Evolutionary conservation across 192 early-diverging fungal genomes (phyloP).

Genomic region (Umbelopsis ramanniana): DNA sequence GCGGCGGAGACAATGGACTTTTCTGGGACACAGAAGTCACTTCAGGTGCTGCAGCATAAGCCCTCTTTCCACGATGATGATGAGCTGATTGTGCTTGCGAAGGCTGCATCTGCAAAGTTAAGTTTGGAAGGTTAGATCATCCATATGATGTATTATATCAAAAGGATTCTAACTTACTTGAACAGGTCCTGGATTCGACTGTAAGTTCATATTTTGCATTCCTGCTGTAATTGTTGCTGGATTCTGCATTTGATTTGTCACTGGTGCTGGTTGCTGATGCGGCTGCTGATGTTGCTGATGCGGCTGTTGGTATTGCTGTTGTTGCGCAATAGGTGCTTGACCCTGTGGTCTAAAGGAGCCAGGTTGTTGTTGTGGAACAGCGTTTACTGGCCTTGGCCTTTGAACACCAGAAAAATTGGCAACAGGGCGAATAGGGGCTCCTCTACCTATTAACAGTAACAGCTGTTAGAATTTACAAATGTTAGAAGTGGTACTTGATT

Average conservation of each 20-base stretch:
- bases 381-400: constrained; percentile 11
- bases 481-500: too few species aligned
- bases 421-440: constrained; percentile 5
- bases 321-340: background rate
- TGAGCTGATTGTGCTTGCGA: background rate
- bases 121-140: background rate
- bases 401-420: constrained; percentile 1
- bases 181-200: background rate
- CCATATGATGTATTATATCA: too few species aligned
- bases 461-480: background rate
- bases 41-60: constrained; percentile 37
- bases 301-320: too few species aligned
- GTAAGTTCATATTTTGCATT: constrained; percentile 40
- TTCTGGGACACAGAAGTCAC: background rate
- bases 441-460: background rate
- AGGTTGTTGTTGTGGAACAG: background rate
- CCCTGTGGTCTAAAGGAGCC: background rate
- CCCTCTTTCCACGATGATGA: constrained; percentile 23
- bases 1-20: constrained; percentile 2
- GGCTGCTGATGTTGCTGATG: background rate
- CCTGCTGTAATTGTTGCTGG: constrained; percentile 20
- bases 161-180: background rate
- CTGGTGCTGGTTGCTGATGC: constrained; percentile 3
- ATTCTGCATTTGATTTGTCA: constrained; percentile 4
- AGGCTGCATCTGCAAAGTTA: background rate